Conservation (phyloP, 306 rosid species). For the Delonix regia region DNA sequence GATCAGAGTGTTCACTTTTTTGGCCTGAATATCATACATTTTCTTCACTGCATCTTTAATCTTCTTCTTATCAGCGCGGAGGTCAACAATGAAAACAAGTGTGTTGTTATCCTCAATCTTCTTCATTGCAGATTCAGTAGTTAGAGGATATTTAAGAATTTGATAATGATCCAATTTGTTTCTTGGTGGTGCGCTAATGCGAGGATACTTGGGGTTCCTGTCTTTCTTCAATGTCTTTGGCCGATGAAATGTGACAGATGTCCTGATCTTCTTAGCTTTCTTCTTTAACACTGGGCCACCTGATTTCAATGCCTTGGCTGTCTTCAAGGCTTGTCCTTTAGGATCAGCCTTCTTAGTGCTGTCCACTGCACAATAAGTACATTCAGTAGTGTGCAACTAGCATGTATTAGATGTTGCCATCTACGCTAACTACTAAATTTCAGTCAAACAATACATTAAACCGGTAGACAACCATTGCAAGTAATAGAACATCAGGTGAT, state of each 20-base stretch:
- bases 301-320: slow-evolving; percentile 90
- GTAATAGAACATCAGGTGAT: not conserved
- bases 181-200: slow-evolving; percentile 83
- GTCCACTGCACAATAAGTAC: slow-evolving; percentile 45
- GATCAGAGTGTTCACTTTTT: slow-evolving; percentile 92
- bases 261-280: slow-evolving; percentile 84
- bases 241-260: slow-evolving; percentile 83
- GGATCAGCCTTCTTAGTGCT: slow-evolving; percentile 70
- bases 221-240: slow-evolving; percentile 82
- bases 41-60: slow-evolving; percentile 87
- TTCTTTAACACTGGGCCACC: slow-evolving; percentile 69
- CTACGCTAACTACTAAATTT: not conserved
- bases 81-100: slow-evolving; percentile 78
- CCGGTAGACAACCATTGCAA: not conserved
- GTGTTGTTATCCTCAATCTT: slow-evolving; percentile 96
- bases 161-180: slow-evolving; percentile 91
- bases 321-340: slow-evolving; percentile 83
- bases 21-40: slow-evolving; percentile 91
- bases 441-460: not conserved
- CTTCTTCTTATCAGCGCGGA: slow-evolving; percentile 87
- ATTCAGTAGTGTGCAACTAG: not conserved
- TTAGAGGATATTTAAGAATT: slow-evolving; percentile 77
- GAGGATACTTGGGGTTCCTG: slow-evolving; percentile 85
- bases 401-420: not conserved
- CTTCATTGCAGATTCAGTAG: slow-evolving; percentile 93